Conservation (phyloP, 768 basidiomycete genomes). For the Mycena maculata region DNA sequence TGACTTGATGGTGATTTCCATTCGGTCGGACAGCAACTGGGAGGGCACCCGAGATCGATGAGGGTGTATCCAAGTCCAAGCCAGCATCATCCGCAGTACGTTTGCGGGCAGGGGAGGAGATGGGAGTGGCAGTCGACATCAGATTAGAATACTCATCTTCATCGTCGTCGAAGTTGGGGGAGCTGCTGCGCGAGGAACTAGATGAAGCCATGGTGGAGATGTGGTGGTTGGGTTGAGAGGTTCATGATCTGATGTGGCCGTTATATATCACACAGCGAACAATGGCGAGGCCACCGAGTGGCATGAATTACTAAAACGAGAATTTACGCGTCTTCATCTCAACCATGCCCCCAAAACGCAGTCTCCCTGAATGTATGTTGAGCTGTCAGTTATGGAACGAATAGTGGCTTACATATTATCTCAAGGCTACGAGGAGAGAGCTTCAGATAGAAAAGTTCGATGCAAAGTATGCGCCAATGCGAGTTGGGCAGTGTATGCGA, state of each 20-base stretch:
- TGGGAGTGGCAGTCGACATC: conserved; percentile 8
- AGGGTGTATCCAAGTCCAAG: neutral
- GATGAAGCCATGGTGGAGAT: conserved; percentile 2
- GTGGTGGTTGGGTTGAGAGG: conserved; percentile 1
- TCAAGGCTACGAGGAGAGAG: conserved; percentile 9
- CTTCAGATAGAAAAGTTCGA: conserved; percentile 2
- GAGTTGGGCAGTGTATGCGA: conserved; percentile 6
- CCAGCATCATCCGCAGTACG: conserved; percentile 6
- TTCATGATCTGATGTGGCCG: neutral
- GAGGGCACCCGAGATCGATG: conserved; percentile 1
- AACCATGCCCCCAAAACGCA: conserved; percentile 2
- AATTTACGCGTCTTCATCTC: neutral
- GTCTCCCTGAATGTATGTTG: conserved; percentile 2
- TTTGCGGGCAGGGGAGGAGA: conserved; percentile 1
- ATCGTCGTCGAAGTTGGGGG: neutral
- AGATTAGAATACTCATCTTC: conserved; percentile 1
- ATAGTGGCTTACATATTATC: neutral
- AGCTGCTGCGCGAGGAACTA: neutral
- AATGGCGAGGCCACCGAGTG: neutral
- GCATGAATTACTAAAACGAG: neutral
- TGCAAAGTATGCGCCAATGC: conserved; percentile 16
- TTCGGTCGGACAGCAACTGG: neutral
- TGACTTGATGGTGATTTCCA: conserved; percentile 4
- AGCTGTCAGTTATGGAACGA: neutral
- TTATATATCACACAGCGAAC: conserved; percentile 3